Base-by-base conservation (phyloP, 345 rosid genomes). In the Populus euphratica region DNA sequence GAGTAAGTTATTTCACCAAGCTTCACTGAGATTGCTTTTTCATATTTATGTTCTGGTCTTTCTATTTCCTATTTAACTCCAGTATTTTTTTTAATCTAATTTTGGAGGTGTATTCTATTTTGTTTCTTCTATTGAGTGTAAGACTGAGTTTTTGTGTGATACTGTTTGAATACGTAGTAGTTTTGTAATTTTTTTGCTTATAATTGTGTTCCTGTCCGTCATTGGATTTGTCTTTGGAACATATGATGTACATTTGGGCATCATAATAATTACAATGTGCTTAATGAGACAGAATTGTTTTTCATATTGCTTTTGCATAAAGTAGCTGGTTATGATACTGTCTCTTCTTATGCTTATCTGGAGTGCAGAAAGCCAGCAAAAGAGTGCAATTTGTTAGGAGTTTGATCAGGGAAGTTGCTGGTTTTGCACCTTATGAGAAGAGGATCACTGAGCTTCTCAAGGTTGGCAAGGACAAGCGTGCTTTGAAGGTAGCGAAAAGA, bases 371-470 rank as follows among this genome's bases (percentile, higher is more conserved):
- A 94, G 83, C 90, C 20, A 91, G 94, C 88, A 92, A 92, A 79
- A 90, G 98, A 81, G 92, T 91, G 18, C 90, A 84, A 41, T 90
- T 92, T 50, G 92, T 92, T 76, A 88, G 89, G 83, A 82, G 20
- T 83, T 80, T 92, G 72, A 93, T 92, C 68, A 86, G 91, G 80
- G 97, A 93, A 86, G 98, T 93, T 81, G 95, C 95, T 5, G 97
- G 97, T 27, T 87, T 88, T 81, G 98, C 98, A 10, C 98, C 98
- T 0, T 94, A 94, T 35, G 98, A 92, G 88, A 93, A 91, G 87
- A 87, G 97, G 29, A 92, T 93, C 69, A 88, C 90, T 35, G 98
- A 93, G 90, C 97, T 93, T 80, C 81, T 92, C 25, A 92, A 93
- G 80, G 95, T 93, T 0, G 97, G 94, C 12, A 93, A 93, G 90